Base-by-base conservation (phyloP, 352 stramenopile species). In the Elongisporangium undulatum region DNA sequence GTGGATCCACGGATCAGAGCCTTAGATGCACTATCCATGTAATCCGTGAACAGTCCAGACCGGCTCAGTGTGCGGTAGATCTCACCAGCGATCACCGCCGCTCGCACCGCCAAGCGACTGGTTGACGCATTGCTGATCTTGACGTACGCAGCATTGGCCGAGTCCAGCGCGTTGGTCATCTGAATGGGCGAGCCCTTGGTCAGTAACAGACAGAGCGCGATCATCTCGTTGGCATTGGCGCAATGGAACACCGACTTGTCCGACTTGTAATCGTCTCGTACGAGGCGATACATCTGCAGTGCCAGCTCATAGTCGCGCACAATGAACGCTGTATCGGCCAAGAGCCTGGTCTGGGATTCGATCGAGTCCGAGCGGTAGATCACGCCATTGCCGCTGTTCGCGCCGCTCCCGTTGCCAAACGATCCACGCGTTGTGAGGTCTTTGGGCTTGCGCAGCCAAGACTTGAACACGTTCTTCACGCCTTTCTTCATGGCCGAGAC, bases 391-490 rank as follows among this genome's bases (percentile, higher is more conserved):
- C 67, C 69, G 5, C 38, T 50, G 2, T 53, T 53, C 10, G 56
- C 22, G 23, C 55, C 57, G 16, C 39, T 67, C 38, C 21, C 53
- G 29, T 26, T 59, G 39, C 53, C 54, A 49, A 59, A 69, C 3
- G 61, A 66, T 12, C 67, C 60, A 29, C 72, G 66, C 20, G 64
- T 45, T 10, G 65, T 69, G 1, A 90, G 62, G 56, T 95, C 88
- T 50, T 94, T 92, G 3, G 88, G 85, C 64, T 96, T 96, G n/a
- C 85, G 87, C 48, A 94, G 69, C 87, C 89, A 96, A 50, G 85
- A 97, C 68, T 95, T 95, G 61, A 96, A 89, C 19, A 96, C 82
- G 56, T 97, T 97, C 62, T 96, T 96, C 51, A 97, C 85, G 29
- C 90, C 90, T 53, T 97, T 97, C 49, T 95, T 92, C 73, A 91